Evolutionary conservation across 75 land plant species (phyloP), one percentile per base, ranked within the genome.

Genomic region (Sequoiadendron giganteum): DNA sequence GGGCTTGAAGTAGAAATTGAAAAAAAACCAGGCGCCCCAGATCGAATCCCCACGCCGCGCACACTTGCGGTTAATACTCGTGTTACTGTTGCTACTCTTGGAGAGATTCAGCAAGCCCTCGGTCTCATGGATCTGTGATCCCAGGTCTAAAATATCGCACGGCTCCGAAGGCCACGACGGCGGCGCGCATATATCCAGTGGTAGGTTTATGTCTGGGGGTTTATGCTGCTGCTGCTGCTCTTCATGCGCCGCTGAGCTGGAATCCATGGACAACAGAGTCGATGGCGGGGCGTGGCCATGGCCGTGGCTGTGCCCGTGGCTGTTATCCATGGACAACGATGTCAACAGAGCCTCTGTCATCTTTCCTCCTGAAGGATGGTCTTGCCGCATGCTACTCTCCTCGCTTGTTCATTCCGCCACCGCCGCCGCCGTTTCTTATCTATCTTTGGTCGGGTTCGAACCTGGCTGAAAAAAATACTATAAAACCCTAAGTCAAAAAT

Each of bases 21-120:
- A 97, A 90, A 97, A 97, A 89, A 97, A 95, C 98, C 98, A 97
- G 16, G 97, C 98, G 55, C 98, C 98, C 98, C 98, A 96, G 34
- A 96, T 95, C 72, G 94, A 92, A 85, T 96, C 98, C 19, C 95
- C 94, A 55, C 98, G 90, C 70, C 93, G 90, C 10, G 90, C 90
- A 45, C 92, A 91, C 88, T 91, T 91, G 36, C 92, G 87, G 21
- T 16, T 38, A 8, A 43, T 84, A 21, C 48, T 45, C 10, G 45
- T 14, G 30, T 84, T 85, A 45, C 87, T 86, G 34, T 86, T 77
- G 34, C 91, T 90, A 9, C 85, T 86, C 80, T 91, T 95, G 6
- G 94, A 90, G 58, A 90, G 86, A 30, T 43, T 90, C 16, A 88
- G 85, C 48, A 88, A 56, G 73, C 48, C 87, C 43, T 95, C 96